Evolutionary conservation across 73 alveolate genomes (phyloP).

Genomic region (Urostyla sp.): DNA sequence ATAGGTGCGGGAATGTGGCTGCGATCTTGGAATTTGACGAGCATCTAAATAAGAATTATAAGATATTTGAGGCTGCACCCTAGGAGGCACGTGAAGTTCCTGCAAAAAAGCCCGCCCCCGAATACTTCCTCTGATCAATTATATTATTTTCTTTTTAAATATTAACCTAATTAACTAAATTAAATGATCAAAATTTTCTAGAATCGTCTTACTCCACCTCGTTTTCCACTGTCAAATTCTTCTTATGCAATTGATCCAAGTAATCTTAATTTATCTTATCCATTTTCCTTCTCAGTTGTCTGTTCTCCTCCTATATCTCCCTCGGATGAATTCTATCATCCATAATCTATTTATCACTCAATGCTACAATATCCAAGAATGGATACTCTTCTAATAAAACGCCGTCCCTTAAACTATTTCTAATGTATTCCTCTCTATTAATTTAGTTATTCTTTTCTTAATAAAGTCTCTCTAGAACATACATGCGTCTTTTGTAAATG

Average conservation of each 20-base stretch:
- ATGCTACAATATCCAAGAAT: background rate
- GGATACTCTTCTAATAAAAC: background rate
- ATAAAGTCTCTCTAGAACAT: conserved; percentile 19
- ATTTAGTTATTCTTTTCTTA: conserved; percentile 6
- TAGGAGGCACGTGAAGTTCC: conserved; percentile 97
- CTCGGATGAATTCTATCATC: background rate
- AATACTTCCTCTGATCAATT: conserved; percentile 98
- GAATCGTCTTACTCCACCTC: too few relatives aligned
- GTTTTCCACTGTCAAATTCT: too few relatives aligned
- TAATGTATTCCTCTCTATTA: background rate
- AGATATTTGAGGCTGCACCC: conserved; percentile 97
- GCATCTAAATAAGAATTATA: conserved; percentile 86
- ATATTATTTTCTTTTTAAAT: too few relatives aligned
- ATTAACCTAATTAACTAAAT: too few relatives aligned
- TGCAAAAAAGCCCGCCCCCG: conserved; percentile 98
- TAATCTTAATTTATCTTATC: background rate
- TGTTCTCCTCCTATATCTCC: background rate
- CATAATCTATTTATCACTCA: background rate
- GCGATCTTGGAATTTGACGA: conserved; percentile 97
- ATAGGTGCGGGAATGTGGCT: conserved; percentile 98
- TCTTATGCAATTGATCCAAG: too few relatives aligned
- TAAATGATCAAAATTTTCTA: too few relatives aligned
- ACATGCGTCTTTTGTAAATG: conserved; percentile 7
- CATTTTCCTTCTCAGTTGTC: background rate
- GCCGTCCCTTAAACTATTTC: background rate